Evolutionary conservation across 2,329 filamentous ascomycete species (phyloP), one percentile per base, ranked within the genome.

Genomic region (Penicillium sp.): DNA sequence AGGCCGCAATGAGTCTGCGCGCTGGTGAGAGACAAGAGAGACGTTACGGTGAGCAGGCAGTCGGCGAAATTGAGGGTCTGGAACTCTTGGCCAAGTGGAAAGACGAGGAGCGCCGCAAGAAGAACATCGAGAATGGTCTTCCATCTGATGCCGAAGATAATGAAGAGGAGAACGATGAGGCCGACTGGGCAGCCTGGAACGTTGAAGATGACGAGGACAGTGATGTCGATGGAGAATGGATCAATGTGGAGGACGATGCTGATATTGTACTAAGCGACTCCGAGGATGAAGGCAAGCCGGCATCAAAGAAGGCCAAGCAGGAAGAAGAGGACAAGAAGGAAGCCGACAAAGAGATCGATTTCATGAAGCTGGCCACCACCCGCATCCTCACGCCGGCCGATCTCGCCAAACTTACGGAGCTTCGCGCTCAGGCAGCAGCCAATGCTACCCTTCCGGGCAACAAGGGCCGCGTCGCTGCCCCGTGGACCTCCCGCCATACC

Each of bases 341-440:
- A 8, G 63, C 65, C 38, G 66, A 66, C 15, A 66, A 70, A 16
- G 58, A 60, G 61, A 57, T 58, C 6, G 61, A 63, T 29, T 62
- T 66, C 52, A 61, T 61, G 35, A 91, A 86, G 65, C 84, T 97
- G 41, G 92, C 92, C n/a, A 96, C 90, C 0, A 96, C 90, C 2
- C 88, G 90, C 46, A 95, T 99, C 61, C 86, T 99, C 58, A 99
- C 94, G 0, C 94, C 94, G 0, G 94, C 94, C 13, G 94, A 99
- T 74, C 83, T 97, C n/a, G 87, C 90, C 63, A 97, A 97, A 72
- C 86, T 99, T 21, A 86, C 90, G 58, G 93, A 97, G 74, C 86
- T 99, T 25, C 89, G 90, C 45, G 80, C 89, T 47, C 80, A 88
- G 41, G 85, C 90, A 21, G 83, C 84, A 35, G 77, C 97, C 45